Base-by-base conservation (phyloP, 805 yeast species). In the Starmerella tilneyi region DNA sequence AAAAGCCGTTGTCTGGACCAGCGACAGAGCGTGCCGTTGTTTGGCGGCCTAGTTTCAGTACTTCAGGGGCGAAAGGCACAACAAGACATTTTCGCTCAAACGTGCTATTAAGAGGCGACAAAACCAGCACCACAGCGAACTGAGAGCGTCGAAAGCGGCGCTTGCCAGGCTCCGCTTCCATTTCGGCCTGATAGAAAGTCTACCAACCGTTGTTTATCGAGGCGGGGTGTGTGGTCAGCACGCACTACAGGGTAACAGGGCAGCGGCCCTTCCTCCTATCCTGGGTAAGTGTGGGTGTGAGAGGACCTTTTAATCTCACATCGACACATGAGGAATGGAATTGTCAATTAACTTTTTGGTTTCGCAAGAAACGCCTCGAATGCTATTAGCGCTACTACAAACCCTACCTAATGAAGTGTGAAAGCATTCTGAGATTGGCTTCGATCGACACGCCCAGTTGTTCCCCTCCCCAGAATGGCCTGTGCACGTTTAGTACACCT, bases 1-100 rank as follows among this genome's bases (percentile, higher is more conserved):
- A 92, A 61, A 74, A 88, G 0, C 97, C 98, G 60, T 94, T 94
- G 29, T 82, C 79, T 2, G 83, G 65, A 23, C 69, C 65, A 0
- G 81, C 80, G 30, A 67, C 64, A 8, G 73, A 65, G 30, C 69
- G 68, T 3, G 83, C 56, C 46, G 67, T 69, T 69, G 52, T 81
- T 38, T 94, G 97, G 45, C 99, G 73, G 1, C 99, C 99, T 20
- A 92, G 69, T 59, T 84, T 84, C 43, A 88, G 65, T 3, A 84
- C 78, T 12, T 83, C 86, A 0, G 99, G 98, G 47, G 69, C 71
- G 46, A 75, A 71, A 1, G 97, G 96, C 7, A 92, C 78, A 12
- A 75, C 76, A 31, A 92, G 67, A 43, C 81, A 78, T 61, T 89
- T 92, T 47, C 78, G 72, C 32, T 78, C 82, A 59, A 88, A 86